phyloP scores from a whole-genome alignment of 768 basidiomycete genomes.

The Mycena floridula region DNA sequence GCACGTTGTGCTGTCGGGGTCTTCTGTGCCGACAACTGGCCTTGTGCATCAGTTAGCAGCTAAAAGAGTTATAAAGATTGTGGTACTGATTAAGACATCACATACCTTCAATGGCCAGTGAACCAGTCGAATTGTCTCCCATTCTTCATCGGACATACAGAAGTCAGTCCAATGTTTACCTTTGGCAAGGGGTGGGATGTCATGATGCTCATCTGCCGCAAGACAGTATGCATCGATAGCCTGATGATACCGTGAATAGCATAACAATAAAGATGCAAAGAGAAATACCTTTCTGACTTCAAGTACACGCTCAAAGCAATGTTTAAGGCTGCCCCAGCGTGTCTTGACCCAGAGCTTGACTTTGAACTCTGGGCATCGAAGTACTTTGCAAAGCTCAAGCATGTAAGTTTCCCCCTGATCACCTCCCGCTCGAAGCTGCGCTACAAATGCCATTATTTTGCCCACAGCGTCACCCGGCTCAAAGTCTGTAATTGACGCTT shows the following conservation, averaged over 20 bases:
- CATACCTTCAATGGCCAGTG: not conserved
- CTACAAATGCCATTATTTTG: conserved; percentile 12
- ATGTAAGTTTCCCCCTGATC: conserved; percentile 6
- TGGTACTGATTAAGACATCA: not conserved
- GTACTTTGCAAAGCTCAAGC: not conserved
- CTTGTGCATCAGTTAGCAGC: conserved; percentile 4
- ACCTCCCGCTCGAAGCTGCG: conserved; percentile 8
- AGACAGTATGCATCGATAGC: conserved; percentile 4
- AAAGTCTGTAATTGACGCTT: conserved; percentile 5
- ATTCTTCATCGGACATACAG: not conserved
- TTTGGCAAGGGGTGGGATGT: conserved; percentile 2
- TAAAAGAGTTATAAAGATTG: not conserved
- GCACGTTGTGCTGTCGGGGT: conserved; percentile 6
- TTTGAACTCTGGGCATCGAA: conserved; percentile 3
- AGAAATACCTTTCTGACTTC: not conserved
- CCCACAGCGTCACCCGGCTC: conserved; percentile 12
- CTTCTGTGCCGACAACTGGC: conserved; percentile 7
- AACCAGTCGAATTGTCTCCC: conserved; percentile 2
- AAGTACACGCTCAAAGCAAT: conserved; percentile 7
- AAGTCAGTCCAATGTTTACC: not conserved
- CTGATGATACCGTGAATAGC: not conserved
- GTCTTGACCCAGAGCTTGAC: conserved; percentile 13
- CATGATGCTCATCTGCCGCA: not conserved
- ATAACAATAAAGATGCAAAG: not conserved
- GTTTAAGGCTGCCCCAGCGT: conserved; percentile 12